Percentiles rank a stretch among this genome's conserved stretches.
Conservation (phyloP, 164 flowering plant genomes). For the Tetrastigma voinierianum region DNA sequence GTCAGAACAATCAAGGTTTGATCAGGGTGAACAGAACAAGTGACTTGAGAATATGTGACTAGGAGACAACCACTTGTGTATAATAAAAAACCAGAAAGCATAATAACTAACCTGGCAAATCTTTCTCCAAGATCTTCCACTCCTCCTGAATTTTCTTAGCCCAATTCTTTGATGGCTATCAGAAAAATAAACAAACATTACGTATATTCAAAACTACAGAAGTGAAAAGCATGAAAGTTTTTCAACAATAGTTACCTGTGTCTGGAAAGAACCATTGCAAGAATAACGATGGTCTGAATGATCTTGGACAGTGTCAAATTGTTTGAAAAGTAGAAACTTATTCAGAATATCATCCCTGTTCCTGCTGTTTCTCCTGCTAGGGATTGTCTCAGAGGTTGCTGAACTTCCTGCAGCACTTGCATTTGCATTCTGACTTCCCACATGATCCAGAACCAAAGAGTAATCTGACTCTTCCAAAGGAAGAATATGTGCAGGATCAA, state of each 20-base stretch:
- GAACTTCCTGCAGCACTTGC: constrained; percentile 11
- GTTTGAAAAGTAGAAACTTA: constrained; percentile 47
- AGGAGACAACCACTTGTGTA: not conserved
- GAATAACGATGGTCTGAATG: constrained; percentile 68
- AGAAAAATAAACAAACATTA: constrained; percentile 8
- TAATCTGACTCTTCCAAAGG: constrained; percentile 2
- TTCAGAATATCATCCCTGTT: constrained; percentile 34
- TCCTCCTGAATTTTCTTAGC: constrained; percentile 65
- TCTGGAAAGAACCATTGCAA: constrained; percentile 18
- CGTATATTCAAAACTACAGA: not conserved
- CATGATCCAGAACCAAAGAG: no score
- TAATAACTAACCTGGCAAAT: constrained; percentile 57
- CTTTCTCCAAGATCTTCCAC: constrained; percentile 72
- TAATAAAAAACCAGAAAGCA: not conserved
- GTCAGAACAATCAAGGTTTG: not conserved
- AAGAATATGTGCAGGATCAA: not conserved
- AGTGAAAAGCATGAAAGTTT: not conserved
- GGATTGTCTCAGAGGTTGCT: constrained; percentile 7
- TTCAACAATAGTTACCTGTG: constrained; percentile 34
- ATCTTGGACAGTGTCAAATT: constrained; percentile 67
- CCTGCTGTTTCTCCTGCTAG: constrained; percentile 1
- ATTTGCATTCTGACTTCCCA: not conserved
- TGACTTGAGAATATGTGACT: not conserved
- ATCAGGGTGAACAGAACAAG: not conserved
- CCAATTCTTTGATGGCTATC: constrained; percentile 46